Conservation (phyloP, 805 yeast genomes). For the Suhomyces sp. region DNA sequence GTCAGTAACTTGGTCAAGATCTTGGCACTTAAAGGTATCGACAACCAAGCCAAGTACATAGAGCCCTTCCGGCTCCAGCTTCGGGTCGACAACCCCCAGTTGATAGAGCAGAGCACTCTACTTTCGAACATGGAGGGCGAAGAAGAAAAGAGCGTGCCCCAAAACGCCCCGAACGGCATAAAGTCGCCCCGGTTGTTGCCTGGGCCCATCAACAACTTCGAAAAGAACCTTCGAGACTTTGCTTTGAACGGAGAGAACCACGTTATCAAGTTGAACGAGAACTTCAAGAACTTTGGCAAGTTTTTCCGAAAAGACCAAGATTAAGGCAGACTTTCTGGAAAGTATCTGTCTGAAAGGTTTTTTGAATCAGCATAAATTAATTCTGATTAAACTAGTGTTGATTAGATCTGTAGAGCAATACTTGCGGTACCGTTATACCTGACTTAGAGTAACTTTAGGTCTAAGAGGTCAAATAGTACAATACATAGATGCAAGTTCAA, state of each 20-base stretch:
- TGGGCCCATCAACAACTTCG: slow-evolving; percentile 38
- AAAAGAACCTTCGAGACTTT: slow-evolving; percentile 46
- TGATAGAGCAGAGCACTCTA: slow-evolving; percentile 29
- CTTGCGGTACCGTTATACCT: too few species aligned
- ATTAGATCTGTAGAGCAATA: too few species aligned
- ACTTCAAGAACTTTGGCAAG: slow-evolving; percentile 61
- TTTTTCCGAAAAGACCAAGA: slow-evolving; percentile 36
- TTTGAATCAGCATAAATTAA: too few species aligned
- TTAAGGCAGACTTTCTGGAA: neutral
- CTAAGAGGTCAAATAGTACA: too few species aligned
- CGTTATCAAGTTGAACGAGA: slow-evolving; percentile 63
- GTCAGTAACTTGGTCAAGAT: slow-evolving; percentile 62
- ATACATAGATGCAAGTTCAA: too few species aligned
- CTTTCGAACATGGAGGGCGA: slow-evolving; percentile 29
- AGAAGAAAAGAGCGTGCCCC: slow-evolving; percentile 10
- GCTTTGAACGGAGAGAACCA: slow-evolving; percentile 54
- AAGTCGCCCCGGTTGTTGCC: slow-evolving; percentile 27
- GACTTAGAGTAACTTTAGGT: too few species aligned
- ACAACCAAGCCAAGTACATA: slow-evolving; percentile 27
- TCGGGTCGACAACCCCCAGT: slow-evolving; percentile 21
- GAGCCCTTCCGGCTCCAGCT: slow-evolving; percentile 38
- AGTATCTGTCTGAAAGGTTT: too few species aligned
- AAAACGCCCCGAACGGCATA: neutral
- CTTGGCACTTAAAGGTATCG: slow-evolving; percentile 59
- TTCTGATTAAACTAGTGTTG: too few species aligned